Base-by-base conservation (phyloP, 2,329 filamentous ascomycete species). In the Endoconidiophora laricicola region DNA sequence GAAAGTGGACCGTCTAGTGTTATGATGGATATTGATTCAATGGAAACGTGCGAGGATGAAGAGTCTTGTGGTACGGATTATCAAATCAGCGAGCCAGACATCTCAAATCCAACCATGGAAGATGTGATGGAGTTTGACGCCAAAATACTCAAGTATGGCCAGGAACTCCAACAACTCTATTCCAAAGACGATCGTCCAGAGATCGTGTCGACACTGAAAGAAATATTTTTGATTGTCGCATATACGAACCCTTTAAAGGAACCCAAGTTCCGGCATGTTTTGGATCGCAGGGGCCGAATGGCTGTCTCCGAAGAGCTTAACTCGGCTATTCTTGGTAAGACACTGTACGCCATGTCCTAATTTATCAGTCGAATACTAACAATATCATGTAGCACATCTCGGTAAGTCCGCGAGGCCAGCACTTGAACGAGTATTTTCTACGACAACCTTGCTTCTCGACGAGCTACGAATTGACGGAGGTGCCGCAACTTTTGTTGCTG, bases 221-320 rank as follows among this genome's bases (percentile, higher is more conserved):
- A 94, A 56, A 88, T 93, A 1, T 94, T 91, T 65, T 83, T 86
- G 5, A 69, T 95, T 49, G 76, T 96, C 55, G 88, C 88, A 1
- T 98, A 96, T 60, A 67, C 76, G 36, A 85, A 95, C 60, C 85
- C 88, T 0, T 71, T 83, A 14, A 78, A 80, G 57, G 86, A 84
- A 55, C 72, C 74, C 45, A 76, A 82, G 53, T 74, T 95, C 52
- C 80, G 81, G 14, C 81, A 86, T 60, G 67, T 95, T 53, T 69
- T 98, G 52, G 85, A 94, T 58, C 71, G 75, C 38, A 76, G 74
- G 48, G 86, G 85, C 1, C 72, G 91, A 41, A 76, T 80, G 16
- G 72, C 78, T 16, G 86, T 96, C 39, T 88, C 88, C 6, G 91
- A 98, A 66, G 88, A 94, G 63, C 70, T 98, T 51, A 96, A 96